phyloP scores from a whole-genome alignment of 192 early-diverging fungal genomes.

The Blastocladiella britannica region DNA sequence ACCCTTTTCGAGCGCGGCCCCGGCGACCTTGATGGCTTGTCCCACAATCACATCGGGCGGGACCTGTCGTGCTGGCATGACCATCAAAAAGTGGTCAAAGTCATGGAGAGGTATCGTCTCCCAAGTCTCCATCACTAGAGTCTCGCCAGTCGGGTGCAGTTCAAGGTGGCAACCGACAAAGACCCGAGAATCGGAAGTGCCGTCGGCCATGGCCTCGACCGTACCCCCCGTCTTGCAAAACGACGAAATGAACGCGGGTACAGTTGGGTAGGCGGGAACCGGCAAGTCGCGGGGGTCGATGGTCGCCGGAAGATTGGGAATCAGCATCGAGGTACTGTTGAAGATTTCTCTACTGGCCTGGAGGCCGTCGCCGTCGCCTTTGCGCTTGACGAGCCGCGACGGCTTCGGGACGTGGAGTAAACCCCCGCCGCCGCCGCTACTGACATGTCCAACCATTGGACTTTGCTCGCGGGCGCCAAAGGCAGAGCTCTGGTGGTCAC shows the following conservation, averaged over 20 bases:
- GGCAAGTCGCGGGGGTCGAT: too few relatives aligned
- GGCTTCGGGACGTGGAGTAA: too few relatives aligned
- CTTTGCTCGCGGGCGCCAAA: too few relatives aligned
- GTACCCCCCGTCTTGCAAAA: not conserved
- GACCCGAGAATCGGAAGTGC: not conserved
- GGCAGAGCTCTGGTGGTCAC: too few relatives aligned
- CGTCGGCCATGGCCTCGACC: not conserved
- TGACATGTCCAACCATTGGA: too few relatives aligned
- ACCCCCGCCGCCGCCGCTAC: too few relatives aligned
- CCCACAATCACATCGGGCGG: not conserved
- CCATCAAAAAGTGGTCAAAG: not conserved
- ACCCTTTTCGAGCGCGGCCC: not conserved
- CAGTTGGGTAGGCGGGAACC: not conserved
- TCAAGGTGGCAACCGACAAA: not conserved
- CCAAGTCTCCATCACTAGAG: not conserved
- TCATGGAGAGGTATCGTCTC: not conserved
- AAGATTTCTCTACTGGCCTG: too few relatives aligned
- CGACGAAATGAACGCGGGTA: not conserved
- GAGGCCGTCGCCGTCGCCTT: too few relatives aligned
- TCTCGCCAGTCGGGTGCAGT: not conserved
- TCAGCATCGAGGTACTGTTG: too few relatives aligned
- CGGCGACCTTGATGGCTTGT: not conserved
- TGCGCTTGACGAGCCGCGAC: too few relatives aligned
- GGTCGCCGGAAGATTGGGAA: too few relatives aligned
- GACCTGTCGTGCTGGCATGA: not conserved